Base-by-base conservation (phyloP, 768 basidiomycete genomes). In the Leccinum sublutescens region DNA sequence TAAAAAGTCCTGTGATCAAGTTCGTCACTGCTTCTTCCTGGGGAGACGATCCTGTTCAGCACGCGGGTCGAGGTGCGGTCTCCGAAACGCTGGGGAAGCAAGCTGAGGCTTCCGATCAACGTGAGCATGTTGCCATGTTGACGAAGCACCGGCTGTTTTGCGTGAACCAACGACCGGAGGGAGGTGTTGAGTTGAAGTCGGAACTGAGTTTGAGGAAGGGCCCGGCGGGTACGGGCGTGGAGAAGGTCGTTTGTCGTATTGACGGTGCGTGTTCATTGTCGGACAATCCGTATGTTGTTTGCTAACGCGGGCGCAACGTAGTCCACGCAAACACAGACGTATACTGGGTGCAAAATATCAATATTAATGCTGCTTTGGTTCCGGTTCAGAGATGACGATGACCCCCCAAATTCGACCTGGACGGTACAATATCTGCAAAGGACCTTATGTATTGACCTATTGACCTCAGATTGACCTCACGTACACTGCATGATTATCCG, bases 101-200 rank as follows among this genome's bases (percentile, higher is more conserved):
- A 77, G 53, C 68, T 88, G 40, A 73, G 85, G 21, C 75, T 80
- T 11, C 78, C 82, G 2, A 74, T 85, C 5, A 78, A 78, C 19
- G 80, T 82, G 0, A 78, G 78, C 21, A 80, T 83, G 0, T 62
- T 68, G 14, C 77, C 80, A 71, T 87, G 34, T 72, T 88, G 50
- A 88, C 86, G 34, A 80, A 73, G n/a, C 74, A 75, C 36, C 78
- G 86, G 38, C 64, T 88, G 9, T 56, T 88, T 34, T 87, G 84
- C 57, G 67, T 87, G 29, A 88, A 88, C 70, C 73, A 74, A 58
- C 71, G 72, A 43, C 73, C 15, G 1, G 64, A 69, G n/a, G 66
- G 66, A 8, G 74, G 71, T 14, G 66, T 80, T 19, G 71, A 78
- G 14, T 62, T 86, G 50, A 85, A 86, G 64, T 74, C 74, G 8